Base-by-base conservation (phyloP, 2,329 filamentous ascomycete species). In the Truncatella angustata region DNA sequence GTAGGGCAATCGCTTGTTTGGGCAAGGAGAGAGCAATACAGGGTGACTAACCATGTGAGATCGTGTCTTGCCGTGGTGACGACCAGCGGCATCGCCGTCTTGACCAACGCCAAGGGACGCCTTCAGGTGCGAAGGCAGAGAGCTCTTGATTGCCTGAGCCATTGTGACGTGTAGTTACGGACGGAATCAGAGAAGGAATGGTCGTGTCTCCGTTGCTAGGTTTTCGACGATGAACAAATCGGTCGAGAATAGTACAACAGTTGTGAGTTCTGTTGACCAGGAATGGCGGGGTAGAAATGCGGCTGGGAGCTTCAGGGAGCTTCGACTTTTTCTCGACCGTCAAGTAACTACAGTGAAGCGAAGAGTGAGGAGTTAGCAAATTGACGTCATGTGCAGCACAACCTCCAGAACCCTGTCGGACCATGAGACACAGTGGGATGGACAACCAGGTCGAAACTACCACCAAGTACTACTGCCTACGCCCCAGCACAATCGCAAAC, bases 51-150 rank as follows among this genome's bases (percentile, higher is more conserved):
- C 88, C 84, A 92, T 89, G 74, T 92, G 88, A 56, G 87, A 91
- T 72, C 88, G 87, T 62, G 87, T 88, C 82, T 92, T 92, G 75
- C 88, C 88, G 72, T 92, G 88, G 69, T 90, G 89, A 69, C 86
- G 85, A 62, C 79, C 78, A 63, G 80, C 74, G 59, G 84, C 79
- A 58, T 75, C 75, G 58, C 66, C 66, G 56, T 76, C 75, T 46
- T 56, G 32, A 7, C 23, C 24, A 20, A 5, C 40, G 21, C 40
- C 45, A 11, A 49, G 34, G 30, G 32, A 23, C 10, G 85, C 80
- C 81, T 91, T 93, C 65, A 97, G 81, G 79, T 95, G 93, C 39
- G 88, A 80, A 59, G 92, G 91, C 63, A 97, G 77, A 58, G 90
- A 88, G 74, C 83, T 85, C 78, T 84, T 91, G 63, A 85, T 76